phyloP scores from a whole-genome alignment of 2,329 filamentous ascomycete genomes.

The Microsporum canis region DNA sequence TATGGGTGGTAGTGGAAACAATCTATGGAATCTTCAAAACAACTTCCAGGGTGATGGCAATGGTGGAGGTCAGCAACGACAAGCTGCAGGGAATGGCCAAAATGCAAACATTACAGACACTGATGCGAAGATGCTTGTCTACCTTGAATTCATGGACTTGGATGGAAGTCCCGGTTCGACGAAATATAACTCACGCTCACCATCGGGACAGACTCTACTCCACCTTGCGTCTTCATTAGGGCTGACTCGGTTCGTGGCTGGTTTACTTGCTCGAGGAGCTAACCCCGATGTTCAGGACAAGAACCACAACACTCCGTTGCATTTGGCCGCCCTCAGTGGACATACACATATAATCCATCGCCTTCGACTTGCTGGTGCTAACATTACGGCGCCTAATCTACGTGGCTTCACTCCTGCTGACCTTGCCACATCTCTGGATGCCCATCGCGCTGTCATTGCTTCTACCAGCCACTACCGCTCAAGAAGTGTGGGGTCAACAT shows the following conservation, averaged over 20 bases:
- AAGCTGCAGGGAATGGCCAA: slow-evolving; percentile 31
- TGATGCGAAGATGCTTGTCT: slow-evolving; percentile 58
- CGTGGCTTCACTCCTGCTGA: slow-evolving; percentile 61
- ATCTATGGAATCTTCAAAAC: slow-evolving; percentile 39
- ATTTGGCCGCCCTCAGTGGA: slow-evolving; percentile 66
- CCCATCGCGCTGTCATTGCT: slow-evolving; percentile 52
- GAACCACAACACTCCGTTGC: slow-evolving; percentile 70
- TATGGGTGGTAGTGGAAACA: slow-evolving; percentile 35
- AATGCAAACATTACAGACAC: slow-evolving; percentile 40
- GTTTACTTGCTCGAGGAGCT: slow-evolving; percentile 64
- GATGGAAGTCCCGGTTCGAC: slow-evolving; percentile 60
- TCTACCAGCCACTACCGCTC: slow-evolving; percentile 54
- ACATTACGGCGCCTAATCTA: slow-evolving; percentile 57
- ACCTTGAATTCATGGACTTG: slow-evolving; percentile 67
- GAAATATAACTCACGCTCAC: slow-evolving; percentile 52
- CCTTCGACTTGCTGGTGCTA: slow-evolving; percentile 61
- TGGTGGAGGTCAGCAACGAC: slow-evolving; percentile 37
- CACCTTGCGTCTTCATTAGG: slow-evolving; percentile 68
- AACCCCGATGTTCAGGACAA: slow-evolving; percentile 64
- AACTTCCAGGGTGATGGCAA: slow-evolving; percentile 33
- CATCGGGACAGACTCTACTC: slow-evolving; percentile 66
- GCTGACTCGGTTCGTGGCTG: slow-evolving; percentile 63
- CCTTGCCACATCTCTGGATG: slow-evolving; percentile 54
- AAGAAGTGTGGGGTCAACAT: slow-evolving; percentile 50
- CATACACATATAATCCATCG: slow-evolving; percentile 65